These are phyloP conservation scores for Marasmius sp. DNA, from an alignment of 1,284 basidiomycete genomes.

Conservation along the genomic window DNA sequence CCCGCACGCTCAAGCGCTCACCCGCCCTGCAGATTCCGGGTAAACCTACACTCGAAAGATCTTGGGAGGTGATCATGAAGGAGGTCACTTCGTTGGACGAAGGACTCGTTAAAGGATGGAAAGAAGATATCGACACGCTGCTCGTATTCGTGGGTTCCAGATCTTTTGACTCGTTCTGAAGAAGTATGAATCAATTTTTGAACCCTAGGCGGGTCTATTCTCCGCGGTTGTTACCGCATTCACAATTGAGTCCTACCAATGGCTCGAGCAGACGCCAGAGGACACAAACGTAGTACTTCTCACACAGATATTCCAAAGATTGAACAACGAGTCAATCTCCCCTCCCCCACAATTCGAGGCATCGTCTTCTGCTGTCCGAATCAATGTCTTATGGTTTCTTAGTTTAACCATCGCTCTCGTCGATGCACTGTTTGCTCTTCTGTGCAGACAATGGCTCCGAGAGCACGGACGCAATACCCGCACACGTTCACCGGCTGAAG, in stretches of 20 bases:
- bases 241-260: slow-evolving; percentile 6
- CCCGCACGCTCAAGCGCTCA: no score
- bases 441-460: slow-evolving; percentile 14
- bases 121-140: neutral
- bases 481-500: neutral
- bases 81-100: neutral
- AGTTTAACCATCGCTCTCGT: slow-evolving; percentile 6
- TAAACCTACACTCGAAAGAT: neutral
- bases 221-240: slow-evolving; percentile 7
- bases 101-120: neutral
- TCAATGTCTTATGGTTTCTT: slow-evolving; percentile 8
- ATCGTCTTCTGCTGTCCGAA: neutral
- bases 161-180: neutral
- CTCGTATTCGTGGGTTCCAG: neutral
- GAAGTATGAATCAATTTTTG: neutral
- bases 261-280: neutral
- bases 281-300: neutral
- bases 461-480: slow-evolving; percentile 3
- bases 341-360: neutral
- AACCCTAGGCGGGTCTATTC: neutral
- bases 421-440: slow-evolving; percentile 4
- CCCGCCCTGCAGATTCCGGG: no score
- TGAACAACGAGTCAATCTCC: neutral
- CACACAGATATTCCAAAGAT: neutral
- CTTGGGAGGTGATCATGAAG: neutral